These are phyloP conservation scores for Penicillium robsamsonii DNA, from an alignment of 495 filamentous ascomycete genomes.

Conservation along the genomic window DNA sequence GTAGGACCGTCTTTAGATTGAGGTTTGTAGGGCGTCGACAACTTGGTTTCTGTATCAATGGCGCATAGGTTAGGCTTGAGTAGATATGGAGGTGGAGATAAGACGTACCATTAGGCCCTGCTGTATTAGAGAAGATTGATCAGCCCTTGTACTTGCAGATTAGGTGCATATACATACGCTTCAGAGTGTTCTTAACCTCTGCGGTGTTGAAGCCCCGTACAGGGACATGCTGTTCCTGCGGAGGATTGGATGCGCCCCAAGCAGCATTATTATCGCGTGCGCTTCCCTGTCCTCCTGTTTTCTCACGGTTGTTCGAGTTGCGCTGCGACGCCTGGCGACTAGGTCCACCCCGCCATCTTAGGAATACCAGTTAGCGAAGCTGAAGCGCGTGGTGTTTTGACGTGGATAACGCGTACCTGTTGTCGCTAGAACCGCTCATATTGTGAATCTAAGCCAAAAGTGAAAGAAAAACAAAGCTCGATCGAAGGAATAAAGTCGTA, in stretches of 20 bases:
- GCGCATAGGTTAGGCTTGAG: slow-evolving; percentile 9
- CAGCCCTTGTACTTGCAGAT: not conserved
- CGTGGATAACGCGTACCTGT: slow-evolving; percentile 30
- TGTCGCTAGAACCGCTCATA: slow-evolving; percentile 41
- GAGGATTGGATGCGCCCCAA: slow-evolving; percentile 28
- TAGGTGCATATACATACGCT: slow-evolving; percentile 26
- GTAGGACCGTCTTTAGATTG: slow-evolving; percentile 41
- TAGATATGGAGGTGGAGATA: not conserved
- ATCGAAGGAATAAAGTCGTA: not conserved
- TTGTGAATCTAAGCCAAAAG: slow-evolving; percentile 9
- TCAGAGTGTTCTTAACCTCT: slow-evolving; percentile 44
- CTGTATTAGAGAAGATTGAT: slow-evolving; percentile 8
- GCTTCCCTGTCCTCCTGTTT: slow-evolving; percentile 31
- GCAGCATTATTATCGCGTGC: slow-evolving; percentile 32
- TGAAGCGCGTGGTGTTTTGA: not conserved
- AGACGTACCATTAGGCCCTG: slow-evolving; percentile 32
- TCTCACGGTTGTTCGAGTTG: slow-evolving; percentile 35
- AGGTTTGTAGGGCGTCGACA: slow-evolving; percentile 37
- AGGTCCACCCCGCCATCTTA: slow-evolving; percentile 46
- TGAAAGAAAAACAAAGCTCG: not conserved
- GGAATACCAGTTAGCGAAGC: slow-evolving; percentile 10
- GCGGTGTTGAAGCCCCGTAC: slow-evolving; percentile 48
- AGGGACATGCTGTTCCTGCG: slow-evolving; percentile 45
- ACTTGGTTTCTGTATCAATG: slow-evolving; percentile 31
- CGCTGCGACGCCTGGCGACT: slow-evolving; percentile 43